A percentile compares a stretch with the other conserved stretches of the same genome.
phyloP scores from a whole-genome alignment of 257 asterid genomes.

The Gardenia jasminoides region DNA sequence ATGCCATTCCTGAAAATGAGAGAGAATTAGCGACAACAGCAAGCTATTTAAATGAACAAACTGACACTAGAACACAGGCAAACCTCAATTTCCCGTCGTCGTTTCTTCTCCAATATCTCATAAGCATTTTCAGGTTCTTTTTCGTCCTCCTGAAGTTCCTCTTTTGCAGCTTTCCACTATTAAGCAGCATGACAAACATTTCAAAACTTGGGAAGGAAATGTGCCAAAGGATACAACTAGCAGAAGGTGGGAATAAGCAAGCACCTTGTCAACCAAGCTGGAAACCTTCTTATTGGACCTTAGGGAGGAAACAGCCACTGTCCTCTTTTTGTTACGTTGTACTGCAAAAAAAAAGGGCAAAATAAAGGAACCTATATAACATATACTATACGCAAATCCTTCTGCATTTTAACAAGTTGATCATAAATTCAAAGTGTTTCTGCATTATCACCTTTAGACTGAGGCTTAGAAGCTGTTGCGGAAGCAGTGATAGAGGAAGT shows the following conservation, averaged over 20 bases:
- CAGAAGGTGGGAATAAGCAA: neutral
- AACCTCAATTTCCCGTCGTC: constrained; percentile 91
- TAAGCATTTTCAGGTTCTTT: constrained; percentile 76
- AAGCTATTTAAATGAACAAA: neutral
- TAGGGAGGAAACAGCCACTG: constrained; percentile 65
- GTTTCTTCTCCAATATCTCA: constrained; percentile 76
- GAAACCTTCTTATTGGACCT: constrained; percentile 93
- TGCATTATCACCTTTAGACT: constrained; percentile 57
- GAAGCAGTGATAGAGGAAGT: constrained; percentile 40
- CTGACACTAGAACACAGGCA: constrained; percentile 15
- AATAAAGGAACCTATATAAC: no score
- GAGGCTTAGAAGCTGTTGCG: constrained; percentile 49
- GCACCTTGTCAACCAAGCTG: constrained; percentile 95
- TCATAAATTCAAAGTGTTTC: neutral
- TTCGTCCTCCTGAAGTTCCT: constrained; percentile 78
- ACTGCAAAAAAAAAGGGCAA: constrained; percentile 36
- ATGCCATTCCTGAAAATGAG: constrained; percentile 75
- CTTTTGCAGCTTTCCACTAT: constrained; percentile 99
- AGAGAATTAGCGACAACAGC: neutral
- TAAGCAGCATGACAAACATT: constrained; percentile 14
- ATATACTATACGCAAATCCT: neutral
- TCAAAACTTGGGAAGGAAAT: neutral
- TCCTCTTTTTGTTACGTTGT: constrained; percentile 67
- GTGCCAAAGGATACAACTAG: neutral
- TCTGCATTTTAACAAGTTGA: neutral